Percentiles rank a stretch among this genome's conserved stretches.
Conservation (phyloP, 2,329 filamentous ascomycete species). For the Elsinoe perseae region DNA sequence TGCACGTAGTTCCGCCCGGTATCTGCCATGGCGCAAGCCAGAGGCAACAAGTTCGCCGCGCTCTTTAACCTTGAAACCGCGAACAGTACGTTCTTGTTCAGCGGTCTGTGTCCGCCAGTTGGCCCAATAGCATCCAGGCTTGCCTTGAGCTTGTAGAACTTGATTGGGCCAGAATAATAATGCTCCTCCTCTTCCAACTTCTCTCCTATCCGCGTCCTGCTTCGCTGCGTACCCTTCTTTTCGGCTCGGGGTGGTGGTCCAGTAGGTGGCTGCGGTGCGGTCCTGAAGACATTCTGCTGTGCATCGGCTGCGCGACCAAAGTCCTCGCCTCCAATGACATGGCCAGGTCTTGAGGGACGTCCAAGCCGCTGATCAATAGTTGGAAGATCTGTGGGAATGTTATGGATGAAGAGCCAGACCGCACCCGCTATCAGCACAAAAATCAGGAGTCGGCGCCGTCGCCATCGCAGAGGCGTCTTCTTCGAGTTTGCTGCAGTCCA, state of each 20-base stretch:
- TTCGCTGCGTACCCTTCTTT: conserved; percentile 20
- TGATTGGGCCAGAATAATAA: conserved; percentile 62
- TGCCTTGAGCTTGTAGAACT: conserved; percentile 56
- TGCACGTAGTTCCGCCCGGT: conserved; percentile 68
- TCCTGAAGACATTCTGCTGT: conserved; percentile 31
- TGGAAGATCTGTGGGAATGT: conserved; percentile 49
- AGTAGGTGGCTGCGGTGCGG: conserved; percentile 16
- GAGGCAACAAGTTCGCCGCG: conserved; percentile 62
- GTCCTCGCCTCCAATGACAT: conserved; percentile 16
- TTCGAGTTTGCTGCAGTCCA: conserved; percentile 14
- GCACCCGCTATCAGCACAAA: conserved; percentile 38
- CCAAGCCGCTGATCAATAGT: conserved; percentile 24
- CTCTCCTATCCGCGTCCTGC: conserved; percentile 23
- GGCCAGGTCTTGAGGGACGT: conserved; percentile 17
- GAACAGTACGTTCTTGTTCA: conserved; percentile 70
- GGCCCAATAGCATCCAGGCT: conserved; percentile 54
- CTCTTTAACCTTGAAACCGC: conserved; percentile 67
- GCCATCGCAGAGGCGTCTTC: conserved; percentile 32
- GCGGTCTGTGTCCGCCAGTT: conserved; percentile 44
- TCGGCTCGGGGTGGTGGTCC: conserved; percentile 18
- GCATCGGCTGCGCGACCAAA: conserved; percentile 22
- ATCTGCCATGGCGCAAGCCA: conserved; percentile 78
- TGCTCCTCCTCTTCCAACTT: conserved; percentile 28
- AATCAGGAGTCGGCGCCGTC: conserved; percentile 43
- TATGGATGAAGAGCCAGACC: conserved; percentile 57